phyloP scores from a whole-genome alignment of 2,329 filamentous ascomycete species.

The Clonostachys byssicola region DNA sequence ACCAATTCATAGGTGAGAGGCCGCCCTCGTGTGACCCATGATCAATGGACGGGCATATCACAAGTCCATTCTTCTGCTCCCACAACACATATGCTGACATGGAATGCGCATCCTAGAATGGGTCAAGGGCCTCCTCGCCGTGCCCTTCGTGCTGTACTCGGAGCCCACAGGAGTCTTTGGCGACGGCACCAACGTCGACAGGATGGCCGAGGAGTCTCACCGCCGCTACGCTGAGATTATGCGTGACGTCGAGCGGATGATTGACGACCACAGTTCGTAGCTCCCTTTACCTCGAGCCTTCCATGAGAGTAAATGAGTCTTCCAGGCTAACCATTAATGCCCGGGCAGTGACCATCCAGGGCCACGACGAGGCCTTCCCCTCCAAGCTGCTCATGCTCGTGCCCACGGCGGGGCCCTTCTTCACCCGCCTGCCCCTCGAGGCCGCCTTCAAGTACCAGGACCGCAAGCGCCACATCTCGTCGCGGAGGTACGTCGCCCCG shows the following conservation, averaged over 20 bases:
- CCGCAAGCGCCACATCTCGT: conserved; percentile 78
- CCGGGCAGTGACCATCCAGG: conserved; percentile 64
- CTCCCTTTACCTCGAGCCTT: not conserved
- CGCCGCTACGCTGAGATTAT: conserved; percentile 93
- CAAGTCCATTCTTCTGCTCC: not conserved
- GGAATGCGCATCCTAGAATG: conserved; percentile 57
- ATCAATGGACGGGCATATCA: not conserved
- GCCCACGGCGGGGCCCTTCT: conserved; percentile 88
- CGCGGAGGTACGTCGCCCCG: conserved; percentile 86
- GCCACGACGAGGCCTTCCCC: conserved; percentile 57
- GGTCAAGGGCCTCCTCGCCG: conserved; percentile 92
- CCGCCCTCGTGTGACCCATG: not conserved
- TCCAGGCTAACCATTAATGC: not conserved
- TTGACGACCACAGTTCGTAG: conserved; percentile 81
- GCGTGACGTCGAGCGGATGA: conserved; percentile 85
- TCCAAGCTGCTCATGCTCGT: conserved; percentile 93
- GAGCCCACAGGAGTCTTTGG: conserved; percentile 88
- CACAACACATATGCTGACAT: not conserved
- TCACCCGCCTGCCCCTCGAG: conserved; percentile 81
- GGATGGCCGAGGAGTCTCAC: conserved; percentile 78
- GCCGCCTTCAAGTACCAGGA: conserved; percentile 93
- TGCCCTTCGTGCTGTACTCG: conserved; percentile 94
- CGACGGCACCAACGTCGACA: conserved; percentile 57
- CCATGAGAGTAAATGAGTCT: not conserved
- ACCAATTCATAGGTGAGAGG: conserved; percentile 73